Evolutionary conservation across 441 rosid genomes (phyloP), one percentile per base, ranked within the genome.

Genomic region (Mallotus repandus): DNA sequence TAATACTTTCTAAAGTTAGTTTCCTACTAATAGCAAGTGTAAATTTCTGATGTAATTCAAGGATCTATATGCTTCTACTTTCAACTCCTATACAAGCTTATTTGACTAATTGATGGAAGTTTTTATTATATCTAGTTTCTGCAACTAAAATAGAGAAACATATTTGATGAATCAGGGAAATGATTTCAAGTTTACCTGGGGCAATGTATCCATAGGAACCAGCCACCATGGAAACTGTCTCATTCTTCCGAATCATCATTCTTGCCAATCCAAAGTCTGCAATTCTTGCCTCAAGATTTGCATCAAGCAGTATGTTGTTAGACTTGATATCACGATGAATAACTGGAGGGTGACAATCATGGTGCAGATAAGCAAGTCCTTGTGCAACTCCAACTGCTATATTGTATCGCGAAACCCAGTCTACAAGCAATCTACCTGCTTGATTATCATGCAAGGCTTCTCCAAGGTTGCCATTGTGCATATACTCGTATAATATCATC

Each of bases 201-300:
- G 98, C 99, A 3, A 96, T 96, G 81, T 96, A 96, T 58, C 99
- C 99, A 46, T 96, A 96, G 61, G 99, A 96, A 25, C 99, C 99
- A 64, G 97, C 98, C 62, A 96, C 92, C 68, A 96, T 94, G 48
- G 98, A 89, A 85, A 96, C 88, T 68, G 96, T 92, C 81, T 96
- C 98, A 25, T 97, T 91, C 78, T 96, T 86, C 65, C 93, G 89
- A 0, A 89, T 84, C 76, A 93, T 85, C 82, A 96, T 89, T 77
- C 87, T 93, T 52, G 99, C 98, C 11, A 96, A 89, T 74, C 99
- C 99, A 67, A 96, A 96, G 78, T 96, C 98, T 49, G 98, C 97
- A 73, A 96, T 96, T 69, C 92, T 97, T 68, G 98, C 98, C 81
- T 96, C 98, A 12, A 87, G 89, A 79, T 86, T 89, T 4, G 90